A percentile compares a stretch with the other conserved stretches of the same genome.
Evolutionary conservation across 2,329 filamentous ascomycete species (phyloP).

Genomic region (Claviceps cyperi): DNA sequence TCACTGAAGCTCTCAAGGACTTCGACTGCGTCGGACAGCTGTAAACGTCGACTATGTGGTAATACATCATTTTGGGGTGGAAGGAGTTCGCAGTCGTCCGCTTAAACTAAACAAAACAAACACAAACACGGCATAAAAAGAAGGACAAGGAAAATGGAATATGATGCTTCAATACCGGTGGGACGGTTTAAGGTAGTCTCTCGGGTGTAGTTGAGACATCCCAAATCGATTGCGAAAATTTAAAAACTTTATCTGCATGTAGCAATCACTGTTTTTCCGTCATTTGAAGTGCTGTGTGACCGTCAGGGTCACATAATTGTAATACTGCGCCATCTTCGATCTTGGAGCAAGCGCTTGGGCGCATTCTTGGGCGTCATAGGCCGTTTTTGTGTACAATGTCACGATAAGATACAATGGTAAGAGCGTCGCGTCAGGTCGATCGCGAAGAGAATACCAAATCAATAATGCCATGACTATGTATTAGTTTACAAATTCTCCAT

Average conservation of each 20-base stretch:
- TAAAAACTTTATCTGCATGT: neutral
- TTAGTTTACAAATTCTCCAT: neutral
- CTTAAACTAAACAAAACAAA: neutral
- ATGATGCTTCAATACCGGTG: neutral
- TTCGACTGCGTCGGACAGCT: constrained; percentile 50
- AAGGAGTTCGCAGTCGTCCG: neutral
- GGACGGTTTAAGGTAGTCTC: neutral
- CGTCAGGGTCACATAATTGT: no score
- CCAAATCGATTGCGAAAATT: neutral
- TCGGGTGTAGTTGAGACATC: neutral
- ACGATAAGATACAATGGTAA: neutral
- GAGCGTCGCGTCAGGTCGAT: neutral
- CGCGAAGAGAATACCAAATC: neutral
- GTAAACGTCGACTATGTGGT: constrained; percentile 8
- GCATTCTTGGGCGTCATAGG: no score
- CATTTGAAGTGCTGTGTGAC: neutral
- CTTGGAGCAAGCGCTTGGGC: no score
- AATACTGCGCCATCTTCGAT: no score
- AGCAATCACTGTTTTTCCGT: neutral
- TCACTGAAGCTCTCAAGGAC: constrained; percentile 70
- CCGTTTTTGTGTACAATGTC: neutral
- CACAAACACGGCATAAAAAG: neutral
- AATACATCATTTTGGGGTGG: neutral
- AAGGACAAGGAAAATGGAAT: neutral
- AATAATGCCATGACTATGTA: neutral